Percentiles rank a stretch among this genome's conserved stretches.
These are phyloP conservation scores for Trichoderma lentiforme DNA, from an alignment of 2,329 filamentous ascomycete genomes.

Conservation along the genomic window DNA sequence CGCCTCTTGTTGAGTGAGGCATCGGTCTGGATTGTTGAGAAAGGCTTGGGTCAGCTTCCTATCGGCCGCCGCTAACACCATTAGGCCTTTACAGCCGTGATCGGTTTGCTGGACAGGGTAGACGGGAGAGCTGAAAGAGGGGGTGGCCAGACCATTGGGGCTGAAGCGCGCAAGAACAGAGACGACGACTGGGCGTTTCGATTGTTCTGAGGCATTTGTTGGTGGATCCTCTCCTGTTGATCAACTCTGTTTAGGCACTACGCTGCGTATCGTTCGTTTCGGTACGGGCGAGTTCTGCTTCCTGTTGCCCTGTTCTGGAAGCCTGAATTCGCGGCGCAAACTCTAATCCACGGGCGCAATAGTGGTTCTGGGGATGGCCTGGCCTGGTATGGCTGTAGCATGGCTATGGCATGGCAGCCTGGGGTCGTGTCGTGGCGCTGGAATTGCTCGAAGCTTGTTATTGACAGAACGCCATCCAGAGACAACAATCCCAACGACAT, in stretches of 20 bases:
- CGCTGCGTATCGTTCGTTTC: background rate
- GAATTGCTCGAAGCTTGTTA: background rate
- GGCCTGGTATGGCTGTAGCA: background rate
- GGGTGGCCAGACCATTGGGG: conserved; percentile 7
- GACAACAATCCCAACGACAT: background rate
- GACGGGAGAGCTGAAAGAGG: conserved; percentile 15
- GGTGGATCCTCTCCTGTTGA: background rate
- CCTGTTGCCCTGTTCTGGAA: background rate
- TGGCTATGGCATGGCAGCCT: background rate
- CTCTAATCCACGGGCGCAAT: background rate
- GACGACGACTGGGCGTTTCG: background rate
- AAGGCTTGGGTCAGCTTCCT: background rate
- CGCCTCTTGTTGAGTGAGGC: background rate
- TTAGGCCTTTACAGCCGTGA: background rate
- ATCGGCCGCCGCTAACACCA: conserved; percentile 6
- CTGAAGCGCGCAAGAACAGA: conserved; percentile 13
- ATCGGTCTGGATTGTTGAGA: background rate
- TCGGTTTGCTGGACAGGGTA: background rate
- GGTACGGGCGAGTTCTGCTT: background rate
- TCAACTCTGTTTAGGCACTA: background rate
- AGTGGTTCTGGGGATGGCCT: background rate
- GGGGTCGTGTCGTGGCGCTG: background rate
- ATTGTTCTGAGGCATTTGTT: conserved; percentile 6
- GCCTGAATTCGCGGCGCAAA: conserved; percentile 4
- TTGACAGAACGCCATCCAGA: background rate